A percentile compares a stretch with the other conserved stretches of the same genome.
Conservation (phyloP, 257 asterid species). For the Primulina huaijiensis region DNA sequence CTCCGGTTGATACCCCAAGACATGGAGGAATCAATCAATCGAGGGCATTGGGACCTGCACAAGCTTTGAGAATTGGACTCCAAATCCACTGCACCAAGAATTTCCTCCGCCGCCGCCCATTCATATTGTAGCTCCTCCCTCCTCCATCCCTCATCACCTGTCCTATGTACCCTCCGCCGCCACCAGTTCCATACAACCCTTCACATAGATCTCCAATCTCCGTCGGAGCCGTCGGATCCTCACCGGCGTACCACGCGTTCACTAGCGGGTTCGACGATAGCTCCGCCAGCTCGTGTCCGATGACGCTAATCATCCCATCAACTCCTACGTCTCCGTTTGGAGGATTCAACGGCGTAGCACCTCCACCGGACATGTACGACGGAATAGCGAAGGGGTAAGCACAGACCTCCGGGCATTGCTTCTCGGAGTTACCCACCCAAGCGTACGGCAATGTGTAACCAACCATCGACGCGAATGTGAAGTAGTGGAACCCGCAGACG, state of each 20-base stretch:
- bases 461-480: slow-evolving; percentile 81
- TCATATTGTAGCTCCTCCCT: slow-evolving; percentile 68
- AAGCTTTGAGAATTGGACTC: slow-evolving; percentile 68
- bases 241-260: slow-evolving; percentile 98
- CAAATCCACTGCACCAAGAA: slow-evolving; percentile 88
- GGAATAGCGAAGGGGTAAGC: slow-evolving; percentile 88
- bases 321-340: slow-evolving; percentile 81
- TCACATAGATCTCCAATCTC: slow-evolving; percentile 92
- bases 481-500: slow-evolving; percentile 93
- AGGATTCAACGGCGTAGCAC: slow-evolving; percentile 47
- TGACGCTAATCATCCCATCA: slow-evolving; percentile 91
- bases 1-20: background rate
- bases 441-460: slow-evolving; percentile 82
- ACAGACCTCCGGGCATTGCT: slow-evolving; percentile 92
- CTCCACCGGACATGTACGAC: slow-evolving; percentile 75
- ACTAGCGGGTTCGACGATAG: slow-evolving; percentile 83
- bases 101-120: slow-evolving; percentile 66
- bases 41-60: slow-evolving; percentile 86
- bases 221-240: slow-evolving; percentile 89
- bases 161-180: slow-evolving; percentile 90
- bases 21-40: slow-evolving; percentile 40
- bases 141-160: slow-evolving; percentile 55
- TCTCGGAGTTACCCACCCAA: slow-evolving; percentile 88
- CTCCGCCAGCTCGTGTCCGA: slow-evolving; percentile 93
- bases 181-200: slow-evolving; percentile 86